Evolutionary conservation across 176 grass and related monocot species (phyloP), one percentile per base, ranked within the genome.

Genomic region (Avena insularis): DNA sequence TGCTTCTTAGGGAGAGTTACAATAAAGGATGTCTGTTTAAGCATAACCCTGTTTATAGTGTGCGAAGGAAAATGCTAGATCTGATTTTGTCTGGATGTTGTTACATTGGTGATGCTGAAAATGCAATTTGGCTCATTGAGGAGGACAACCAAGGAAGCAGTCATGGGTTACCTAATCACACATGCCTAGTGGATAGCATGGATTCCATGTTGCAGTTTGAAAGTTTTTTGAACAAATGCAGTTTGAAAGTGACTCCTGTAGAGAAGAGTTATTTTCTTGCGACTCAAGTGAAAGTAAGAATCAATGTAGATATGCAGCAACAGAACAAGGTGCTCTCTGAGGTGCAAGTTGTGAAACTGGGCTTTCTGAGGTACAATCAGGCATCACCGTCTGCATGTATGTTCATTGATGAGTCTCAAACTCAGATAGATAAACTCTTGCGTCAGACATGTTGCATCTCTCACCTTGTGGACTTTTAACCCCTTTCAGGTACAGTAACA

Each of bases 1-100:
- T 92, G 29, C 72, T 94, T 83, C 90, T 92, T 56, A 88, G 86
- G 36, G 90, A 95, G 74, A 85, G 86, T 45, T 92, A 90, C 80
- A 62, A 25, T 66, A 95, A 92, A 92, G 86, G 88, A 67, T 88
- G 55, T 66, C 40, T 87, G 60, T 20, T 90, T 56, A 80, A 90
- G 70, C 83, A 86, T 53, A 92, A 90, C 63, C 88, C 86, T 91
- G 62, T 92, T 48, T 90, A 92, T 62, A 53, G 2, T 38, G 71
- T 82, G 51, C 83, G 80, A 51, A 86, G 76, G 83, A 90, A 92
- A 87, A 95, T 95, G 90, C 66, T 95, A 54, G 63, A 82, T 20
- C 76, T 92, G 43, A 85, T 92, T 48, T 55, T 87, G 64, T 60
- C 76, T 7, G 86, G 88, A 56, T 82, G 64, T 20, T 86, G 77